Percentiles rank a stretch among this genome's conserved stretches.
phyloP scores from a whole-genome alignment of 129 eudicot species.

The Cynara cardunculus region DNA sequence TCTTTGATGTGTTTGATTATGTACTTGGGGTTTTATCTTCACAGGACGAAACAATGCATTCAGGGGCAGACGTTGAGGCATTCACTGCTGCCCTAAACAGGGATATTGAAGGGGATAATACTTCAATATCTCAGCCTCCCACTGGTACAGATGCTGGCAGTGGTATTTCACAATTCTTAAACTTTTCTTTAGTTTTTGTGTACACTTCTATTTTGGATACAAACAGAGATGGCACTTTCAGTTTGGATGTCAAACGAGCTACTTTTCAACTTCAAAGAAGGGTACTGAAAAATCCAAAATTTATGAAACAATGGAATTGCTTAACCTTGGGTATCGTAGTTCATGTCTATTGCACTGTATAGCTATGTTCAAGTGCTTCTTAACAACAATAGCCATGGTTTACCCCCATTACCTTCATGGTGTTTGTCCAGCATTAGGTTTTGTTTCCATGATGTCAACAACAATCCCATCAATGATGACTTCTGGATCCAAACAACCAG shows the following conservation, averaged over 20 bases:
- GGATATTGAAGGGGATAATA: constrained; percentile 78
- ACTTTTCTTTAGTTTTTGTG: neutral
- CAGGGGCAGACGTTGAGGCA: constrained; percentile 93
- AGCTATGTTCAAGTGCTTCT: neutral
- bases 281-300: neutral
- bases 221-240: neutral
- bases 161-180: constrained; percentile 25
- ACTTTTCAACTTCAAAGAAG: neutral
- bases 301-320: neutral
- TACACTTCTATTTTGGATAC: neutral
- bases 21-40: neutral
- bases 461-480: neutral
- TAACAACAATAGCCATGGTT: neutral
- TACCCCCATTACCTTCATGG: neutral
- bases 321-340: neutral
- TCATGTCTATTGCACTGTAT: neutral
- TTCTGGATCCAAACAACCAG: neutral
- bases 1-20: neutral
- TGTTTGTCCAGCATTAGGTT: neutral
- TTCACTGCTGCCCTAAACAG: constrained; percentile 88
- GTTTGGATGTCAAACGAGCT: constrained; percentile 4
- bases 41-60: constrained; percentile 96
- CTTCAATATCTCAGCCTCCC: constrained; percentile 47
- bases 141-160: constrained; percentile 28
- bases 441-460: neutral